Percentiles rank a stretch among this genome's conserved stretches.
phyloP scores from a whole-genome alignment of 148 eudicot genomes.

The Tetragonia tetragonoides region DNA sequence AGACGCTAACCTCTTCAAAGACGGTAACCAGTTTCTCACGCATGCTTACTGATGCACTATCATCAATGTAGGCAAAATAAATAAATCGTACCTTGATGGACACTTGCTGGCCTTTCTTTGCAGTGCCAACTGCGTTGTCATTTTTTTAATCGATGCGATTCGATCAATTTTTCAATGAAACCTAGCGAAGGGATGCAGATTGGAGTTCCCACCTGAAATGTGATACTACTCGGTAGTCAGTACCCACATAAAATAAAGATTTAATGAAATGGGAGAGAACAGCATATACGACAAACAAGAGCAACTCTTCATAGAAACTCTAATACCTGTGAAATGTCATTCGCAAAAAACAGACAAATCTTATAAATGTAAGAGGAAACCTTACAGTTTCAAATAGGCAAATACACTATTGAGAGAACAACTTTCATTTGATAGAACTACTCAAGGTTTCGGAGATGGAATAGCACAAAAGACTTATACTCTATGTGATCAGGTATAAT shows the following conservation, averaged over 20 bases:
- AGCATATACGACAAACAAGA: neutral
- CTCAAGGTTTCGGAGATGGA: neutral
- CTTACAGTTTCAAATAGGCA: no score
- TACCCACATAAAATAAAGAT: neutral
- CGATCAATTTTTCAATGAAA: constrained; percentile 65
- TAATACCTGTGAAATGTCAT: no score
- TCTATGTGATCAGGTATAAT: neutral
- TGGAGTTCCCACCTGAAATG: constrained; percentile 79
- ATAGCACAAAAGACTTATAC: neutral
- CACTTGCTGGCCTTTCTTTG: constrained; percentile 80
- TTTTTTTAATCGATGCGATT: constrained; percentile 79
- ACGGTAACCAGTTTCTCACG: neutral
- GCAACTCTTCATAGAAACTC: neutral
- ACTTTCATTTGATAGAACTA: no score
- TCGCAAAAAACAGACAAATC: no score
- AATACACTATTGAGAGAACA: no score
- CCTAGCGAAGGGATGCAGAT: constrained; percentile 73
- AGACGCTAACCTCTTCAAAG: no score
- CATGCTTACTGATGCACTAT: no score
- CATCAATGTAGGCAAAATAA: neutral
- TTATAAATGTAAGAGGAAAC: no score
- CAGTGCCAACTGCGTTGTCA: constrained; percentile 65
- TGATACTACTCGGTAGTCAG: constrained; percentile 15
- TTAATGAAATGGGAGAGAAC: neutral
- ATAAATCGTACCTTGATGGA: constrained; percentile 69